phyloP scores from a whole-genome alignment of 352 stramenopile genomes.

The Globisporangium cederbergense region DNA sequence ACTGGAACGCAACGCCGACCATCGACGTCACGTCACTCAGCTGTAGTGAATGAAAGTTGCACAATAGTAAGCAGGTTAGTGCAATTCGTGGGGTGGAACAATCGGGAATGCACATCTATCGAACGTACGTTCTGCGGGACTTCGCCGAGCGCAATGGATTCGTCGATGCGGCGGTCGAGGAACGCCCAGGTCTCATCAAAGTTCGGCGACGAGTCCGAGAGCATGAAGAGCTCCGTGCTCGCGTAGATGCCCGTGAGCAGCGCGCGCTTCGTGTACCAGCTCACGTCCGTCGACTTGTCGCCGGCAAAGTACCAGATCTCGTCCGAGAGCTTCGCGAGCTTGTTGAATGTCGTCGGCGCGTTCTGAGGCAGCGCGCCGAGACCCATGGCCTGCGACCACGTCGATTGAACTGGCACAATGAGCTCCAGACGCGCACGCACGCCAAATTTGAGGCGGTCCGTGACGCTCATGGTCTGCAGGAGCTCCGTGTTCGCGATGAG shows the following conservation, averaged over 20 bases:
- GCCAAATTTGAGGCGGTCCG: conserved; percentile 82
- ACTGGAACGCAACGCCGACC: conserved; percentile 76
- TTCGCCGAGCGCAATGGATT: conserved; percentile 79
- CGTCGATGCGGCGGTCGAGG: conserved; percentile 76
- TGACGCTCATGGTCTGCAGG: conserved; percentile 62
- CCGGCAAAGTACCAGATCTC: conserved; percentile 88
- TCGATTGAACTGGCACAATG: conserved; percentile 48
- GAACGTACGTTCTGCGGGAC: conserved; percentile 72
- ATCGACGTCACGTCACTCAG: conserved; percentile 71
- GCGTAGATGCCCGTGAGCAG: conserved; percentile 76
- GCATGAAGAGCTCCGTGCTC: conserved; percentile 82
- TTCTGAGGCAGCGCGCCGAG: conserved; percentile 74
- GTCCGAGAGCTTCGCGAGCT: conserved; percentile 65
- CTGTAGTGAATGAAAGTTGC: conserved; percentile 21
- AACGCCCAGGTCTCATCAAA: conserved; percentile 83
- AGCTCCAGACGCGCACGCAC: conserved; percentile 68
- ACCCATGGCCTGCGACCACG: conserved; percentile 81
- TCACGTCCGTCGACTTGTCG: conserved; percentile 79
- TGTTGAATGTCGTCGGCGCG: conserved; percentile 63
- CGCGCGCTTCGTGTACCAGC: conserved; percentile 85
- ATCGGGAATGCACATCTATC: neutral
- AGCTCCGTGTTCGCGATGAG: conserved; percentile 55
- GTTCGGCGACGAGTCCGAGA: conserved; percentile 71
- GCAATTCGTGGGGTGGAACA: too few species aligned
- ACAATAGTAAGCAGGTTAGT: neutral